Base-by-base conservation (phyloP, 1,284 basidiomycete genomes). In the Pisolithus thermaeus region DNA sequence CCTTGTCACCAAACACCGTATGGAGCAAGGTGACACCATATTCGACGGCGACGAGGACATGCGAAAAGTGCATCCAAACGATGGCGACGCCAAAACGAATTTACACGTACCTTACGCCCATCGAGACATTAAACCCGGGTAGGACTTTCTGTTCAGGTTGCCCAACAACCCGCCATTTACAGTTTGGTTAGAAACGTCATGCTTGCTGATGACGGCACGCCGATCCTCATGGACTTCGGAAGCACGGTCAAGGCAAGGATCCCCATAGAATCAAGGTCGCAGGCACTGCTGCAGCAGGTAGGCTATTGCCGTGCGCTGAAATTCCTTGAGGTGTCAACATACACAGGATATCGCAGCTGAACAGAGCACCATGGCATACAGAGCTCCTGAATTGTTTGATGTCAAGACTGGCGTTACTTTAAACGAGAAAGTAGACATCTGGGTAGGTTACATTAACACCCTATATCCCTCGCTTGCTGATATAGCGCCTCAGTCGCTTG, bases 151-250 rank as follows among this genome's bases (percentile, higher is more conserved):
- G n/a, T 38, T 5, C 25, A 44, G 51, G 22, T 45, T 27, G 23
- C 16, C 22, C 27, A 20, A 14, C 32, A n/a, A 32, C 23, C 14
- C 23, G 0, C 50, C 22, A 53, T 11, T 47, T 28, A 46, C 47
- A 50, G 23, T 28, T 35, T 28, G 36, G 23, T 4, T 56, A 95
- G 92, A 39, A 99, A 99, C 67, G 80, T 99, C 52, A 99, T 99
- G 95, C 80, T 99, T 52, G 79, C 92, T 6, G 94, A 97, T 62
- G 91, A 97, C 53, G 92, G 90, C 5, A 82, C 83, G 11, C 90
- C 94, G 1, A 90, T 99, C 57, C 79, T 99, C 16, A 99, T 99
- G 96, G 96, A 99, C 72, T 96, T 99, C 71, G 96, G 96, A 14
- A 96, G 92, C 56, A 83, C 86, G 5, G 75, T 85, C 62, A 87